Conservation (phyloP, 2,329 filamentous ascomycete genomes). For the Hymenoscyphus infarciens region DNA sequence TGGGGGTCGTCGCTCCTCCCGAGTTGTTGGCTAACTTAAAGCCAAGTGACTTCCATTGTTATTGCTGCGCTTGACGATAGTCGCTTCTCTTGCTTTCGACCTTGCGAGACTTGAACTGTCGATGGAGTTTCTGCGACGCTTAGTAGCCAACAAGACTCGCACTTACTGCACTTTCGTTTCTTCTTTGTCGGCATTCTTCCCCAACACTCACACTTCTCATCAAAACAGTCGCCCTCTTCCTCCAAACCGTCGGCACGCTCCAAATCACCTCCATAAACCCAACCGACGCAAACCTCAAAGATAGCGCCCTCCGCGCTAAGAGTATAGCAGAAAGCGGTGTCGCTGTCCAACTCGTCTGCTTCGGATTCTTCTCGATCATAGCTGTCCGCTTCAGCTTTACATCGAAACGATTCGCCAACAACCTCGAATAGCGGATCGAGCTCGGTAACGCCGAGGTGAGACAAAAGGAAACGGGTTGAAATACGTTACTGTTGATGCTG, state of each 20-base stretch:
- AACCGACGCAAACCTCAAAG: conserved; percentile 32
- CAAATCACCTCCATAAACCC: conserved; percentile 39
- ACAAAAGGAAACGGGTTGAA: conserved; percentile 16
- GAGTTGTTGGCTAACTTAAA: too few relatives aligned
- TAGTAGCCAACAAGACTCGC: too few relatives aligned
- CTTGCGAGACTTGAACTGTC: too few relatives aligned
- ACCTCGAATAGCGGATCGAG: conserved; percentile 31
- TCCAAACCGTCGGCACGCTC: conserved; percentile 32
- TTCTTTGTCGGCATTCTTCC: too few relatives aligned
- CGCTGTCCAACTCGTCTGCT: conserved; percentile 43
- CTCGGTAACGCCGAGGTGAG: background rate
- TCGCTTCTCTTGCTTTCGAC: too few relatives aligned
- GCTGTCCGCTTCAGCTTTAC: conserved; percentile 46
- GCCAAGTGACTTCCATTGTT: too few relatives aligned
- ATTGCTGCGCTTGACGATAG: too few relatives aligned
- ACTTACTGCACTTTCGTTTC: too few relatives aligned
- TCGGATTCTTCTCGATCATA: conserved; percentile 45
- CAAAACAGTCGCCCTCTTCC: conserved; percentile 24
- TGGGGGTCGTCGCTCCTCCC: too few relatives aligned
- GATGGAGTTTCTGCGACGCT: too few relatives aligned
- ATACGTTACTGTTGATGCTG: conserved; percentile 28
- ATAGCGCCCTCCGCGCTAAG: conserved; percentile 38
- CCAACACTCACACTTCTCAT: background rate
- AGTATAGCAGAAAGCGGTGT: conserved; percentile 41
- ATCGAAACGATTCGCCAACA: conserved; percentile 37